Percentiles rank a stretch among this genome's conserved stretches.
These are phyloP conservation scores for Drechslerella coelobrocha DNA, from an alignment of 2,329 filamentous ascomycete species.

Conservation along the genomic window DNA sequence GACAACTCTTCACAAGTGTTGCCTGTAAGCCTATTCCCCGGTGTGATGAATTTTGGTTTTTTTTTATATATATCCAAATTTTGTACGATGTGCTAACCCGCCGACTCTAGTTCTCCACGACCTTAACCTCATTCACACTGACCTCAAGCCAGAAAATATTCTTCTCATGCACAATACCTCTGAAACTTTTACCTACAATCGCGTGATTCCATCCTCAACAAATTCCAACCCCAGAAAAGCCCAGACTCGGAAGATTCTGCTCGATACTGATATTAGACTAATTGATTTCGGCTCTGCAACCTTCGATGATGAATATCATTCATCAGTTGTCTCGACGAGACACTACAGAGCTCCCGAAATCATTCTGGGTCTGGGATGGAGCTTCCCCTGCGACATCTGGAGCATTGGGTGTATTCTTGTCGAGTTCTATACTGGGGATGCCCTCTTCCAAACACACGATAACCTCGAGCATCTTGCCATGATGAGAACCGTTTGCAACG, in stretches of 20 bases:
- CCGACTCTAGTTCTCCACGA: constrained; percentile 81
- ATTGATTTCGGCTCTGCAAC: constrained; percentile 77
- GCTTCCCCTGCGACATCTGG: constrained; percentile 75
- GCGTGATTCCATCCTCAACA: constrained; percentile 72
- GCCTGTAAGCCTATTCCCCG: too few relatives aligned
- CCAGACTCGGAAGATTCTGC: constrained; percentile 69
- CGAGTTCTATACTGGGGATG: constrained; percentile 75
- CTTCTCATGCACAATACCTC: constrained; percentile 70
- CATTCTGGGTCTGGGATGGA: constrained; percentile 74
- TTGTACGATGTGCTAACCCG: constrained; percentile 1
- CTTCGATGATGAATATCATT: constrained; percentile 76
- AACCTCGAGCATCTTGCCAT: constrained; percentile 76
- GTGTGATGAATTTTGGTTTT: too few relatives aligned
- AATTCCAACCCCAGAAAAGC: constrained; percentile 68
- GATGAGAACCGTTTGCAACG: constrained; percentile 73
- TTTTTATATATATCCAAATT: constrained; percentile 54
- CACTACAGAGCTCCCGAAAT: constrained; percentile 75
- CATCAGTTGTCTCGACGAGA: constrained; percentile 72
- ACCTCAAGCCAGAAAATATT: constrained; percentile 75
- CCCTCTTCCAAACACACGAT: constrained; percentile 75
- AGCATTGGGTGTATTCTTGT: constrained; percentile 76
- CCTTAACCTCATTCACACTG: constrained; percentile 93
- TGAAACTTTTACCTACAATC: constrained; percentile 74
- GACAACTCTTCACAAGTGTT: constrained; percentile 96
- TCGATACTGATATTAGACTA: constrained; percentile 73